Evolutionary conservation across 2,329 filamentous ascomycete genomes (phyloP), one percentile per base, ranked within the genome.

Genomic region (Fusarium tricinctum): DNA sequence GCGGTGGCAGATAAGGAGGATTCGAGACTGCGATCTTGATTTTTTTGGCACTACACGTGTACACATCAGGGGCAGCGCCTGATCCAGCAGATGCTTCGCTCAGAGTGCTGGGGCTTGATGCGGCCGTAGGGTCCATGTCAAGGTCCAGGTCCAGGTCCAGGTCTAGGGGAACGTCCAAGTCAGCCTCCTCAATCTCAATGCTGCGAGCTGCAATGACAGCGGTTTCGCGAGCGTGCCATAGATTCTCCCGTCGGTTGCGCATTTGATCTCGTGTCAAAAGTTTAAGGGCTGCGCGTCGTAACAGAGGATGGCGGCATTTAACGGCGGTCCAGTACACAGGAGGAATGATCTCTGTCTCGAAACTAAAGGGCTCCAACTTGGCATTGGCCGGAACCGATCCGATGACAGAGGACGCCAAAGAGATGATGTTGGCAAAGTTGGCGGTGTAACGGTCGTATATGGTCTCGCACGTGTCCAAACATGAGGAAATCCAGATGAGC

Each of bases 281-380:
- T 14, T 75, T 69, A 0, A 82, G 70, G 0, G 81, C 81, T 2
- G 79, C 76, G 1, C 80, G 75, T 14, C 81, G 69, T 6, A 82
- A 74, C 17, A 78, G 69, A 0, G 78, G 84, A 58, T 82, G 81
- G 2, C 81, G 75, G 48, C 80, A 83, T 51, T 80, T 81, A 35
- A 73, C 69, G 1, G 74, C 77, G 8, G 79, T 77, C 65, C 80
- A 84, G 66, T 81, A 83, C 1, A 84, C 66, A 1, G 81, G 78
- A 0, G 80, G 78, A 26, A 83, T 75, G 1, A 83, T 54, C 20
- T 81, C 80, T 14, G 80, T 81, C 39, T 83, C 81, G 45, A 83
- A 83, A 8, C 75, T 78, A 35, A 84, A 84, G 5, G 70, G 20
- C 45, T 71, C 51, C 54, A 68, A 48, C 48, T 58, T 59, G 28